phyloP scores from a whole-genome alignment of 2,329 filamentous ascomycete genomes.

The Penicillium janthinellum region DNA sequence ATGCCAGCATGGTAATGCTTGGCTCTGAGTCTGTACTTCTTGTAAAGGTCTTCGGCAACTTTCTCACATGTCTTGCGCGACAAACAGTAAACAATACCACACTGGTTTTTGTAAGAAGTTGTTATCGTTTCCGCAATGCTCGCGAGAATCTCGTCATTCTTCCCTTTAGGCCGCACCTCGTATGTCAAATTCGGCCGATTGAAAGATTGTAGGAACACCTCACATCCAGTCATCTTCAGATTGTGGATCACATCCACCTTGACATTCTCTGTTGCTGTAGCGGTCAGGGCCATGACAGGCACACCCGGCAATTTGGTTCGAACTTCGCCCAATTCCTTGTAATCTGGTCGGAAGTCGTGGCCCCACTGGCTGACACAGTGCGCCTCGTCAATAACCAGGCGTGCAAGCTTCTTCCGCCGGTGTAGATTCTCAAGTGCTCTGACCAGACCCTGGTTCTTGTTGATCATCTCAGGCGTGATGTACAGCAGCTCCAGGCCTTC shows the following conservation, averaged over 20 bases:
- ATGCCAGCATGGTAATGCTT: constrained; percentile 86
- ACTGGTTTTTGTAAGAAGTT: constrained; percentile 67
- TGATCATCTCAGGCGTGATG: constrained; percentile 95
- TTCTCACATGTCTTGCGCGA: constrained; percentile 81
- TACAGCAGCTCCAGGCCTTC: constrained; percentile 88
- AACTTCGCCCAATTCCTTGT: constrained; percentile 79
- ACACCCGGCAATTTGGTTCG: constrained; percentile 73
- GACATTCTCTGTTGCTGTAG: constrained; percentile 91
- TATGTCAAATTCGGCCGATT: constrained; percentile 95
- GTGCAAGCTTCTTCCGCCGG: constrained; percentile 70
- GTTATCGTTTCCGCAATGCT: constrained; percentile 65
- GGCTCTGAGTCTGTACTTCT: constrained; percentile 67
- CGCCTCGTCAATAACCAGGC: constrained; percentile 97
- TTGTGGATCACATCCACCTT: constrained; percentile 90
- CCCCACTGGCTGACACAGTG: constrained; percentile 99
- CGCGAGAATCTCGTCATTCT: constrained; percentile 56
- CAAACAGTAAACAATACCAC: constrained; percentile 91
- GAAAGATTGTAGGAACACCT: constrained; percentile 88
- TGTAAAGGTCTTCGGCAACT: constrained; percentile 68
- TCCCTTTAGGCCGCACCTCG: constrained; percentile 73
- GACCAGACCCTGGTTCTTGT: constrained; percentile 72
- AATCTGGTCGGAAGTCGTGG: constrained; percentile 95
- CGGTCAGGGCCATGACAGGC: constrained; percentile 91
- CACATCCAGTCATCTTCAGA: constrained; percentile 76
- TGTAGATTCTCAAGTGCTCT: constrained; percentile 69